These are phyloP conservation scores for Cerioporus squamosus DNA, from an alignment of 1,284 basidiomycete genomes.

Conservation along the genomic window DNA sequence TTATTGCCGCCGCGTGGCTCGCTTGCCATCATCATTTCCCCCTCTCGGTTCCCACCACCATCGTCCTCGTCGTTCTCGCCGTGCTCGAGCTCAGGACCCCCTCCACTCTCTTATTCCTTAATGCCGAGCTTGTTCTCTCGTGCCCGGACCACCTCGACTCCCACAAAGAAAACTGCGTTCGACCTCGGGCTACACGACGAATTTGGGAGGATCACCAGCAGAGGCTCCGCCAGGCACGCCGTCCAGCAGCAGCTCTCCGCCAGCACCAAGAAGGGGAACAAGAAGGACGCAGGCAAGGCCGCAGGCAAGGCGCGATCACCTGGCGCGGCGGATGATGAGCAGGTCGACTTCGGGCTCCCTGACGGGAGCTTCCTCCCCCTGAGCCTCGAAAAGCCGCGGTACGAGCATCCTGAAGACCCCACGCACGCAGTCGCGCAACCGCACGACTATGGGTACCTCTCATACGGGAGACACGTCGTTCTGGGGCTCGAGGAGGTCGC, in stretches of 20 bases:
- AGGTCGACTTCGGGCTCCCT: slow-evolving; percentile 47
- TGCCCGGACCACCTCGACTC: slow-evolving; percentile 54
- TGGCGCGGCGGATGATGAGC: slow-evolving; percentile 33
- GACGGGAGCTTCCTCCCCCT: slow-evolving; percentile 69
- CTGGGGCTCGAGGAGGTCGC: slow-evolving; percentile 78
- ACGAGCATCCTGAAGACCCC: slow-evolving; percentile 31
- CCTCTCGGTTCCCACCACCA: slow-evolving; percentile 26
- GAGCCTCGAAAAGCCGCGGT: slow-evolving; percentile 54
- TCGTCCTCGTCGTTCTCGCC: slow-evolving; percentile 16
- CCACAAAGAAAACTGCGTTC: slow-evolving; percentile 39
- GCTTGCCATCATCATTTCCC: slow-evolving; percentile 22
- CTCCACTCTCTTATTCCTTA: slow-evolving; percentile 36
- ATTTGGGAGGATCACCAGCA: slow-evolving; percentile 64
- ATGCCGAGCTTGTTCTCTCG: slow-evolving; percentile 66
- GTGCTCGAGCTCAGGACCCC: slow-evolving; percentile 27
- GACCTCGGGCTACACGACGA: slow-evolving; percentile 51
- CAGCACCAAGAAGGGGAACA: slow-evolving; percentile 54
- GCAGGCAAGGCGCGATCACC: slow-evolving; percentile 44
- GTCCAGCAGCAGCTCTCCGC: slow-evolving; percentile 22
- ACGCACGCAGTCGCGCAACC: slow-evolving; percentile 30
- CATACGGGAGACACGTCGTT: slow-evolving; percentile 71
- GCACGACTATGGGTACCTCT: slow-evolving; percentile 74
- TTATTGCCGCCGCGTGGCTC: slow-evolving; percentile 23
- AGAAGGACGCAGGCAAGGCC: slow-evolving; percentile 48
- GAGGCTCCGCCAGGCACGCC: slow-evolving; percentile 41